Percentiles rank a stretch among this genome's conserved stretches.
Conservation (phyloP, 2,329 filamentous ascomycete genomes). For the Penicillium sp. region DNA sequence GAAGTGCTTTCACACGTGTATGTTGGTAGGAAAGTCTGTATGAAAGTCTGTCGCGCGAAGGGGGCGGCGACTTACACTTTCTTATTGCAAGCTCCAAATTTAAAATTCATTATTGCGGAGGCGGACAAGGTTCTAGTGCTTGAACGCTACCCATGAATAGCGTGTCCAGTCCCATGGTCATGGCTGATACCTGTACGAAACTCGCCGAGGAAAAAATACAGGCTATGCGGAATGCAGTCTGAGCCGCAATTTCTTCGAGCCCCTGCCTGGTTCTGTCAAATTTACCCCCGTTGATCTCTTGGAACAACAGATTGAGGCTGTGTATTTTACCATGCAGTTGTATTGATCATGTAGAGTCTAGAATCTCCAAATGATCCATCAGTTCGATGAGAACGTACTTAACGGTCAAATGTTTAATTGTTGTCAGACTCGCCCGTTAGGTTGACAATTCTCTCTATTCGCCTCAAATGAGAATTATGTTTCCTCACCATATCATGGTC, state of each 20-base stretch:
- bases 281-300: not conserved
- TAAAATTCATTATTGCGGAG: not conserved
- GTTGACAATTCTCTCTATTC: not conserved
- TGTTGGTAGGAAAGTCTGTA: not conserved
- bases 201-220: not conserved
- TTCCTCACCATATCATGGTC: not conserved
- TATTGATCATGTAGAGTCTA: not conserved
- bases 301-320: not conserved
- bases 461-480: not conserved
- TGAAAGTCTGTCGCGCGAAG: not conserved
- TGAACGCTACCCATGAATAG: conserved; percentile 8
- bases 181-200: not conserved
- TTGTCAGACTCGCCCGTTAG: not conserved
- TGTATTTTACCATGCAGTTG: not conserved
- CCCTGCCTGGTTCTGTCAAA: conserved; percentile 3
- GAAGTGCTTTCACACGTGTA: not conserved
- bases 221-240: not conserved
- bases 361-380: not conserved
- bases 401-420: not conserved
- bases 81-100: conserved; percentile 8
- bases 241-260: not conserved
- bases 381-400: no score
- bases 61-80: conserved; percentile 12
- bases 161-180: not conserved
- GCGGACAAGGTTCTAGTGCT: not conserved